These are phyloP conservation scores for Fusarium pseudograminearum DNA, from an alignment of 2,329 filamentous ascomycete species.

Conservation along the genomic window DNA sequence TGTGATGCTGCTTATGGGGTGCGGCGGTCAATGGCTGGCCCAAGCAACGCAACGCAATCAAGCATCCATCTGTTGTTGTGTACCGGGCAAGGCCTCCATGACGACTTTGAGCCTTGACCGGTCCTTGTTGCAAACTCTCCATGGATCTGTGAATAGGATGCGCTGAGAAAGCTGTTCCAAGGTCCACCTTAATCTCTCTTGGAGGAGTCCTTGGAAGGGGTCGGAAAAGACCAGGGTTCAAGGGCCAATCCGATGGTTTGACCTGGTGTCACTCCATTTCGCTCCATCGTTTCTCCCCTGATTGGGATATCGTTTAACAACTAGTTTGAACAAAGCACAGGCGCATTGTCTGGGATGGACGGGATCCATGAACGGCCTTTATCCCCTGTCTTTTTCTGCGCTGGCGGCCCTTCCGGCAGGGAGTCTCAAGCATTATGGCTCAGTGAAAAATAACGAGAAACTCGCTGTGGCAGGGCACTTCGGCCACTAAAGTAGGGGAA, in stretches of 20 bases:
- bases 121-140: constrained; percentile 32
- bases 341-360: constrained; percentile 36
- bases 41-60: constrained; percentile 3
- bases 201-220: constrained; percentile 39
- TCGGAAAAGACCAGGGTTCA: constrained; percentile 23
- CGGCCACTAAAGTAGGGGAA: constrained; percentile 8
- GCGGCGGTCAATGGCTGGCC: constrained; percentile 21
- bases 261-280: constrained; percentile 36
- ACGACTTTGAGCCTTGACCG: constrained; percentile 18
- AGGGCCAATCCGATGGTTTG: constrained; percentile 37
- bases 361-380: constrained; percentile 28
- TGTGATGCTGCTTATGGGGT: constrained; percentile 2
- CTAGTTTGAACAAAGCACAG: constrained; percentile 26
- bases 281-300: constrained; percentile 33
- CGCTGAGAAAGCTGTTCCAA: constrained; percentile 24
- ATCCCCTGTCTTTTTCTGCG: constrained; percentile 10
- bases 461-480: constrained; percentile 14
- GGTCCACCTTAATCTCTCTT: constrained; percentile 43
- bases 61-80: constrained; percentile 5
- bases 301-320: constrained; percentile 34
- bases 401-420: constrained; percentile 21
- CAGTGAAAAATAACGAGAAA: constrained; percentile 16
- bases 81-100: constrained; percentile 30
- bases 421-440: constrained; percentile 6
- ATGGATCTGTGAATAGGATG: constrained; percentile 27